phyloP scores from a whole-genome alignment of 495 filamentous ascomycete genomes.

The Penicillium waksmanii region DNA sequence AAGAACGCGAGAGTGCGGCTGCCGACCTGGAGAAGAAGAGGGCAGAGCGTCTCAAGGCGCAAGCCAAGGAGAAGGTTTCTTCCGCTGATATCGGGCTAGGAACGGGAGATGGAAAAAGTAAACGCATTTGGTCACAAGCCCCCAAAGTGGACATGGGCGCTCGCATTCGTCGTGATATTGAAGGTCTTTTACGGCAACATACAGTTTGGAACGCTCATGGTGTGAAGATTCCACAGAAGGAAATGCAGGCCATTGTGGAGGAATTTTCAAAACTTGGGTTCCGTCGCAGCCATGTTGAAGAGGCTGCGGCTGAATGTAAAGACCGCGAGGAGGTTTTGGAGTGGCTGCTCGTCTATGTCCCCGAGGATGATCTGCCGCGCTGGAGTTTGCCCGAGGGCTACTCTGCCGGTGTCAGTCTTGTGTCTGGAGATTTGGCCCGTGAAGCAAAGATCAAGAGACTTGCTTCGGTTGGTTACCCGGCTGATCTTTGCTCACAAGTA shows the following conservation, averaged over 20 bases:
- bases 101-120: constrained; percentile 37
- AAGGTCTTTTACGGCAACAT: constrained; percentile 73
- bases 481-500: constrained; percentile 76
- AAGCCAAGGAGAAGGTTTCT: constrained; percentile 64
- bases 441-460: constrained; percentile 84
- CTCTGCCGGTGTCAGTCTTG: constrained; percentile 82
- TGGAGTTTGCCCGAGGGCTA: constrained; percentile 94
- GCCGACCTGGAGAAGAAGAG: constrained; percentile 72
- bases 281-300: constrained; percentile 82
- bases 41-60: constrained; percentile 60
- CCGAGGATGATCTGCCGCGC: constrained; percentile 88
- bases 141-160: constrained; percentile 93
- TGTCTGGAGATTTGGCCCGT: constrained; percentile 72
- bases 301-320: constrained; percentile 84
- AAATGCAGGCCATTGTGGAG: constrained; percentile 64
- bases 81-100: constrained; percentile 45
- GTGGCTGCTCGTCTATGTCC: constrained; percentile 95
- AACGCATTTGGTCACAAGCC: constrained; percentile 77
- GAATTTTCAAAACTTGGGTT: constrained; percentile 80
- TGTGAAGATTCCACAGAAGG: constrained; percentile 60
- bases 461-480: constrained; percentile 77
- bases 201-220: constrained; percentile 84
- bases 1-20: constrained; percentile 76
- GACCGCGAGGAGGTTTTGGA: constrained; percentile 90
- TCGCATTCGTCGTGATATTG: constrained; percentile 73